A percentile compares a stretch with the other conserved stretches of the same genome.
Evolutionary conservation across 2,329 filamentous ascomycete genomes (phyloP).

Genomic region (Trichoderma sp.): DNA sequence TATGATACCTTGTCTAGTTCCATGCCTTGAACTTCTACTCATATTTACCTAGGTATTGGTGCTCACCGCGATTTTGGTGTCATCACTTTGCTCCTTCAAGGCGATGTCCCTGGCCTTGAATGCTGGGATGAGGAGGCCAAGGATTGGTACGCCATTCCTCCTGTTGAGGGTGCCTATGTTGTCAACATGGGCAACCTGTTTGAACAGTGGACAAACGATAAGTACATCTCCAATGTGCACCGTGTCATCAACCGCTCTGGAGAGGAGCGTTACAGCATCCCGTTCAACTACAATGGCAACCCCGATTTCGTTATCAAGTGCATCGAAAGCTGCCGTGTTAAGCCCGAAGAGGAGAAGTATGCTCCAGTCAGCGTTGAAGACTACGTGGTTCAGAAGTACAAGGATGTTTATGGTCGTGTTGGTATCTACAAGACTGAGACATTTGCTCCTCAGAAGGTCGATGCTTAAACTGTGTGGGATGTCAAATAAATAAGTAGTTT

Average conservation of each 20-base stretch:
- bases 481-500: too few relatives aligned
- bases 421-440: slow-evolving; percentile 9
- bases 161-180: slow-evolving; percentile 15
- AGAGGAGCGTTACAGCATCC: too few relatives aligned
- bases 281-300: too few relatives aligned
- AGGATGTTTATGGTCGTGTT: slow-evolving; percentile 2
- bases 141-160: neutral
- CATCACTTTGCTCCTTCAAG: too few relatives aligned
- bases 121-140: too few relatives aligned
- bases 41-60: too few relatives aligned
- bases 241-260: slow-evolving; percentile 16
- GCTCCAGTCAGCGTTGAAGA: slow-evolving; percentile 19
- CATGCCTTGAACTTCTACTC: too few relatives aligned
- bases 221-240: slow-evolving; percentile 15
- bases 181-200: slow-evolving; percentile 19
- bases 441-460: too few relatives aligned
- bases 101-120: too few relatives aligned
- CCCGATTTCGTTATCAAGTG: neutral
- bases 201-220: slow-evolving; percentile 18
- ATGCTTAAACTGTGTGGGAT: too few relatives aligned
- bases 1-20: too few relatives aligned
- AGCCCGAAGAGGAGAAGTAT: slow-evolving; percentile 17
- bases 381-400: neutral
- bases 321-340: slow-evolving; percentile 10
- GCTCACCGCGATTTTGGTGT: too few relatives aligned